Evolutionary conservation across 1,139 yeast genomes (phyloP), one percentile per base, ranked within the genome.

Genomic region (Kluyveromyces marxianus): DNA sequence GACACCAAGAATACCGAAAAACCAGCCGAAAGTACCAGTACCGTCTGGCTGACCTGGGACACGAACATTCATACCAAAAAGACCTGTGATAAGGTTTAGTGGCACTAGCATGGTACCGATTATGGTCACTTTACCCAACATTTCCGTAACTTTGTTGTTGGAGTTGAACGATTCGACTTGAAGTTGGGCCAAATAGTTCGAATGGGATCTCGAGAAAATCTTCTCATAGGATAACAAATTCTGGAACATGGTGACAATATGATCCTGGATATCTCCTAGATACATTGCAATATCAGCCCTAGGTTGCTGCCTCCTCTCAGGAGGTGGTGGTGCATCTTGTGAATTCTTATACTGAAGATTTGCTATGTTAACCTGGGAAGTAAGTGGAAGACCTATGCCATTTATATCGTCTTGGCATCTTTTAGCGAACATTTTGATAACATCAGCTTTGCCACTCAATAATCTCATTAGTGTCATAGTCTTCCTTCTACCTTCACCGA

Each of bases 211-310:
- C 39, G 95, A 82, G 61, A 92, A 83, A 56, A 90, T 89, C 74
- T 90, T 90, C 65, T 90, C 98, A 59, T 88, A 90, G 3, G 95
- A 87, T 44, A 82, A 68, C 60, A 90, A 75, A 58, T 88, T 89
- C 66, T 89, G 96, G 65, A 82, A 85, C 97, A 90, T 90, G 21
- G 97, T 90, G 51, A 90, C 81, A 58, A 90, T 86, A 75, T 90
- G 98, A 74, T 90, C 97, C 69, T 90, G 97, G 59, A 90, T 90
- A 41, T 92, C 98, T 49, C 97, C 97, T 52, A 92, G 69, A 64
- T 90, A 92, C 52, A 92, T 72, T 0, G 92, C 92, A 60, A 84
- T 84, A 59, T 84, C 92, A 21, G 83, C 89, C 59, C 94, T 73
- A 48, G 92, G 92, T 60, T 81, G 86, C 0, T 83, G 79, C 25